These are phyloP conservation scores for Colletotrichum euphorbiae DNA, from an alignment of 2,329 filamentous ascomycete genomes.

Conservation along the genomic window DNA sequence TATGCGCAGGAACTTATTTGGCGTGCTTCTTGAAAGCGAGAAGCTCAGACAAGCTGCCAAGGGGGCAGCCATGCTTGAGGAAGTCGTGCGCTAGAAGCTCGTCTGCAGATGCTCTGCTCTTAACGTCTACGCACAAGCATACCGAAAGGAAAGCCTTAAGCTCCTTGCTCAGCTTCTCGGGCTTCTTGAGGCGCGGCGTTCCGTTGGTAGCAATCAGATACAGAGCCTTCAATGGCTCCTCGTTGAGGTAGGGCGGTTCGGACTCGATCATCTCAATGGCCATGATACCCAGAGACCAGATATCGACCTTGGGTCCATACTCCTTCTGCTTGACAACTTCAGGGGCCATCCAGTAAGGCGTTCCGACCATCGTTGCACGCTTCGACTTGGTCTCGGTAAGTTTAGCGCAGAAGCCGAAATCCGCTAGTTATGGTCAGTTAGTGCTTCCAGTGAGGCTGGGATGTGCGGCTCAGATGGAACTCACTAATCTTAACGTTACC, in stretches of 20 bases:
- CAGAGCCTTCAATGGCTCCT: constrained; percentile 95
- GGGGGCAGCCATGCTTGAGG: constrained; percentile 88
- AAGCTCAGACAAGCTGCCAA: constrained; percentile 85
- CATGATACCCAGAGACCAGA: constrained; percentile 99
- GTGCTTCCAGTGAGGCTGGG: not conserved
- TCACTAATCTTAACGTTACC: constrained; percentile 98
- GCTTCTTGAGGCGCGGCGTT: constrained; percentile 96
- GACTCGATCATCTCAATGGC: constrained; percentile 99
- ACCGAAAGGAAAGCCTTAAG: constrained; percentile 97
- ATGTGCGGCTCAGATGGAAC: constrained; percentile 50
- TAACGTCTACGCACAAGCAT: constrained; percentile 96
- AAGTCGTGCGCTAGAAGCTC: constrained; percentile 95
- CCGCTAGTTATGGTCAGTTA: constrained; percentile 70
- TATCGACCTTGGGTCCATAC: constrained; percentile 97
- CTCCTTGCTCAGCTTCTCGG: constrained; percentile 97
- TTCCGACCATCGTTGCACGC: constrained; percentile 98
- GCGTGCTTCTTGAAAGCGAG: constrained; percentile 85
- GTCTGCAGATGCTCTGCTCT: constrained; percentile 89
- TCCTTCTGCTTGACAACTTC: constrained; percentile 99
- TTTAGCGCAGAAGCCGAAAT: constrained; percentile 99
- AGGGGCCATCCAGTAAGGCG: constrained; percentile 99
- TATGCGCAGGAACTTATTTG: constrained; percentile 57
- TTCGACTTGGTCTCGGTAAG: constrained; percentile 97
- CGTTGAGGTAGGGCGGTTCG: constrained; percentile 96
- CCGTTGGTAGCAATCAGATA: constrained; percentile 99